These are phyloP conservation scores for Ceratobasidium sp. DNA, from an alignment of 1,284 basidiomycete genomes.

Conservation along the genomic window DNA sequence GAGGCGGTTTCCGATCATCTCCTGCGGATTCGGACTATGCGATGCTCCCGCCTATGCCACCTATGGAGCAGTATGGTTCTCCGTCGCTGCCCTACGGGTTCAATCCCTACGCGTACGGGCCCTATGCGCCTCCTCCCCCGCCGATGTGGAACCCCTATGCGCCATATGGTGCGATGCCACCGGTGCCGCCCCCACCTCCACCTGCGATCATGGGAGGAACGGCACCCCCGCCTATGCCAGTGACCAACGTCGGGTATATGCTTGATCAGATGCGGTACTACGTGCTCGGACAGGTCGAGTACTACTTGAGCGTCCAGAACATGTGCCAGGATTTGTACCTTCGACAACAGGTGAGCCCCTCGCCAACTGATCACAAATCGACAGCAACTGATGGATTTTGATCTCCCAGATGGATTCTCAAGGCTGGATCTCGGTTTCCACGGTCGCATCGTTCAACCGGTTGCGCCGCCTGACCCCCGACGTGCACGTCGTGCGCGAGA, in stretches of 20 bases:
- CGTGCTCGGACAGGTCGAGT: slow-evolving; percentile 61
- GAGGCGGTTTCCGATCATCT: slow-evolving; percentile 9
- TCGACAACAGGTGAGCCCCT: slow-evolving; percentile 57
- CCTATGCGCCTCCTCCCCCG: slow-evolving; percentile 15
- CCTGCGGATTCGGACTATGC: slow-evolving; percentile 28
- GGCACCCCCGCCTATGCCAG: slow-evolving; percentile 56
- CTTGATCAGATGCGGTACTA: slow-evolving; percentile 57
- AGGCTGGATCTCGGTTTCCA: slow-evolving; percentile 85
- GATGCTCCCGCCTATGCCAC: slow-evolving; percentile 32
- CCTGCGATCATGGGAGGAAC: not conserved
- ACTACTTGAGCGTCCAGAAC: slow-evolving; percentile 64
- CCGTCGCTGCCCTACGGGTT: slow-evolving; percentile 15
- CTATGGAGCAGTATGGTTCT: slow-evolving; percentile 16
- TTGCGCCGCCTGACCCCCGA: slow-evolving; percentile 77
- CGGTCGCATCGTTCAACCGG: slow-evolving; percentile 89
- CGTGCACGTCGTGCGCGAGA: slow-evolving; percentile 72
- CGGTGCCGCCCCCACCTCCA: slow-evolving; percentile 16
- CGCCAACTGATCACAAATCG: not conserved
- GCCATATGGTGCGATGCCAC: slow-evolving; percentile 30
- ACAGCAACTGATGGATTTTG: not conserved
- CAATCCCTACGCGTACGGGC: slow-evolving; percentile 24
- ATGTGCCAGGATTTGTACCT: slow-evolving; percentile 63
- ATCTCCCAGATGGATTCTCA: slow-evolving; percentile 81
- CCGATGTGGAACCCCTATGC: slow-evolving; percentile 38
- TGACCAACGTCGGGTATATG: slow-evolving; percentile 53